Evolutionary conservation across 139 green algal genomes (phyloP), one percentile per base, ranked within the genome.

Genomic region (Chlorella sp.): DNA sequence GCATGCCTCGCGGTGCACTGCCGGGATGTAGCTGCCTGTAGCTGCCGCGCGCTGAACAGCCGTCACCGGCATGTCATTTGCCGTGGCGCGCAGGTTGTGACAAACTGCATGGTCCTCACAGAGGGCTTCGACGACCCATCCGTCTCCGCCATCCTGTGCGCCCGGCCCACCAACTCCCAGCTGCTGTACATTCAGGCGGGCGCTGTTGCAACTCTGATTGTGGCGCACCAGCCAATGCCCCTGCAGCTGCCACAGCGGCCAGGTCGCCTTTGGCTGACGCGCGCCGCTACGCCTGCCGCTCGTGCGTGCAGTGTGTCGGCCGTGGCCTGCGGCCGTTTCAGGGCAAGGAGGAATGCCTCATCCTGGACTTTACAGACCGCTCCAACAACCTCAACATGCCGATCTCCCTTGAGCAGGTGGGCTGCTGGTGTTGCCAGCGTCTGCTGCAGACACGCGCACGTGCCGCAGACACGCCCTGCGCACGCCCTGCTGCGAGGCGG

Each of bases 121-220:
- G 58, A 81, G 42, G 77, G 77, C 27, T 83, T 66, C 43, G 77
- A 83, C 21, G 64, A 79, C 43, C 51, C 77, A 0, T 53, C 31
- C 6, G 41, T 83, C 5, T 58, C 55, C 0, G 55, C 50, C 23
- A 31, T 83, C 36, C 21, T 83, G 11, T 74, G 79, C 71, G 77
- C 77, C 6, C 71, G 77, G 6, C 77, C 77, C 8, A 83, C 77
- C 56, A 55, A 60, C 15, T 72, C 53, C 31, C 41, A 14, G 2
- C 43, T 41, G 2, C 77, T 83, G 0, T 83, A 83, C 55, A 83
- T 59, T 0, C 77, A 83, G 77, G 77, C 79, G 33, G 1, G 53
- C 56, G 7, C 56, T n/a, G n/a, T n/a, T n/a, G n/a, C n/a, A n/a
- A n/a, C n/a, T n/a, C n/a, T n/a, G n/a, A n/a, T n/a, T n/a, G n/a